phyloP scores from a whole-genome alignment of 805 yeast species.

The Saturnispora halmiae region DNA sequence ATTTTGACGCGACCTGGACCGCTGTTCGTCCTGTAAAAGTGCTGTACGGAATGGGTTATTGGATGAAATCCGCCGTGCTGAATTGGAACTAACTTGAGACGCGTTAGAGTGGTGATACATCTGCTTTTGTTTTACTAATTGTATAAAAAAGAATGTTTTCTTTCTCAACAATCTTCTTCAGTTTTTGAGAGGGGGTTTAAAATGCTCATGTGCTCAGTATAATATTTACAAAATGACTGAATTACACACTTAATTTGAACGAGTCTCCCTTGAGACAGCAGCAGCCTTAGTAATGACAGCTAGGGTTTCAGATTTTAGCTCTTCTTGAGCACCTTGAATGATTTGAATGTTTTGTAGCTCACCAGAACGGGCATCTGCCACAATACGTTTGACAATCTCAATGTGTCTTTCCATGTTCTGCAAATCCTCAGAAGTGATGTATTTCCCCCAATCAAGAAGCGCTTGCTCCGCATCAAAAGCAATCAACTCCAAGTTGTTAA shows the following conservation, averaged over 20 bases:
- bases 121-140: not conserved
- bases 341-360: conserved; percentile 23
- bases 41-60: conserved; percentile 67
- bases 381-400: conserved; percentile 22
- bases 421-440: conserved; percentile 15
- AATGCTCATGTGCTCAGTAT: not conserved
- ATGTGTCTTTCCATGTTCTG: conserved; percentile 17
- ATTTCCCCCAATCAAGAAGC: conserved; percentile 18
- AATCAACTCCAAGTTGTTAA: conserved; percentile 46
- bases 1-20: conserved; percentile 11
- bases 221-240: too few relatives aligned
- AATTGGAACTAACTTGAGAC: conserved; percentile 30
- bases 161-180: too few relatives aligned
- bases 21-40: conserved; percentile 26
- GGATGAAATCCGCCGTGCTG: conserved; percentile 42
- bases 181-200: too few relatives aligned
- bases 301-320: conserved; percentile 25
- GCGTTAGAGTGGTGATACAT: conserved; percentile 28
- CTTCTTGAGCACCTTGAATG: conserved; percentile 30
- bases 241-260: too few relatives aligned
- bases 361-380: conserved; percentile 25
- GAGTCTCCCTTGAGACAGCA: not conserved
- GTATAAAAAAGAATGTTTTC: too few relatives aligned
- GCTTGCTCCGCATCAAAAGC: conserved; percentile 31
- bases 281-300: conserved; percentile 25